Percentiles rank a stretch among this genome's conserved stretches.
These are phyloP conservation scores for Dothideomycetes sp. DNA, from an alignment of 2,329 filamentous ascomycete genomes.

Conservation along the genomic window DNA sequence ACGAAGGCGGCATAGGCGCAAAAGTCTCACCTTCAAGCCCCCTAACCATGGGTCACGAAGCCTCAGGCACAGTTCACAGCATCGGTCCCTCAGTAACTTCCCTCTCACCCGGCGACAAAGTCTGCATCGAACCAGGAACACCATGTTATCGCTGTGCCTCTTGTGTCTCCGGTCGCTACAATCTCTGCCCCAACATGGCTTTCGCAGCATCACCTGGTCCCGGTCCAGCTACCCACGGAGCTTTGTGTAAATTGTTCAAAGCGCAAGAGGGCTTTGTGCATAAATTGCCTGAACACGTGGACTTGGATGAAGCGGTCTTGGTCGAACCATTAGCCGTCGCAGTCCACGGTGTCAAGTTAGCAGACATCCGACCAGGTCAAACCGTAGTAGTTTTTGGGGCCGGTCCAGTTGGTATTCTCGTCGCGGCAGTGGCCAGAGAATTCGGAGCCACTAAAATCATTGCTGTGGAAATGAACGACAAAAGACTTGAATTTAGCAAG, in stretches of 20 bases:
- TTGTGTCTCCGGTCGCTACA: slow-evolving; percentile 18
- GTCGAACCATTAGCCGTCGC: slow-evolving; percentile 47
- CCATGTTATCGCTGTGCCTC: slow-evolving; percentile 57
- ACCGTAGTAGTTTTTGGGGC: slow-evolving; percentile 41
- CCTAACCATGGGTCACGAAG: slow-evolving; percentile 61
- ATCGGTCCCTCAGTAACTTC: slow-evolving; percentile 49
- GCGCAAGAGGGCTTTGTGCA: slow-evolving; percentile 41
- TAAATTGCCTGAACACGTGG: slow-evolving; percentile 36
- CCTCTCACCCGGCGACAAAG: slow-evolving; percentile 55
- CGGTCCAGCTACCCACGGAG: slow-evolving; percentile 27
- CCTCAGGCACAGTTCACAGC: slow-evolving; percentile 53
- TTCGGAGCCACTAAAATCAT: slow-evolving; percentile 78
- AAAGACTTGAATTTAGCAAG: slow-evolving; percentile 69
- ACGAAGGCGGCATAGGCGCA: slow-evolving; percentile 51
- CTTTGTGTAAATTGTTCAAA: slow-evolving; percentile 41
- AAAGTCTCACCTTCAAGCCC: slow-evolving; percentile 20
- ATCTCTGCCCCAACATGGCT: slow-evolving; percentile 18
- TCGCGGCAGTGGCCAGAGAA: slow-evolving; percentile 72
- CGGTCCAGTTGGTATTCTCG: slow-evolving; percentile 66
- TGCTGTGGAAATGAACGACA: slow-evolving; percentile 74
- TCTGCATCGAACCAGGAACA: slow-evolving; percentile 64
- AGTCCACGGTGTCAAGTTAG: slow-evolving; percentile 37
- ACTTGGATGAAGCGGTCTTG: slow-evolving; percentile 44
- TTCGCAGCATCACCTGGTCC: slow-evolving; percentile 17
- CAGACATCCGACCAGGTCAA: slow-evolving; percentile 35